These are phyloP conservation scores for Rehmannia glutinosa DNA, from an alignment of 257 asterid genomes.

Conservation along the genomic window DNA sequence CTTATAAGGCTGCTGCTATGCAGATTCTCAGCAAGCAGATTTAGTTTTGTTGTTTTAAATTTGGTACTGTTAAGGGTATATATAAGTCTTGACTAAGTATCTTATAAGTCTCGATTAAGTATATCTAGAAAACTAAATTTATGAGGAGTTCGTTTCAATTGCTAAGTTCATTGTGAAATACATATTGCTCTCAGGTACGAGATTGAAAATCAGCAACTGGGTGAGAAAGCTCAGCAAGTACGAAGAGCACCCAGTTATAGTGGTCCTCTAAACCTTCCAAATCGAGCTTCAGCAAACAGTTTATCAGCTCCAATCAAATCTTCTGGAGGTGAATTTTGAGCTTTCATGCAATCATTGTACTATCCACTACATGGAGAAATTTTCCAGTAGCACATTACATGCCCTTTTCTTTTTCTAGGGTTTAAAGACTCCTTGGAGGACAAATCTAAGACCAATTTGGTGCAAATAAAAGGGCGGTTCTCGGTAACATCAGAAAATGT, in stretches of 20 bases:
- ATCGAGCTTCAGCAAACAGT: constrained; percentile 97
- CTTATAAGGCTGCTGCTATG: not conserved
- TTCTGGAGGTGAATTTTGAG: constrained; percentile 67
- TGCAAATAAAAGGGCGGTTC: constrained; percentile 97
- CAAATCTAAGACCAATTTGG: constrained; percentile 79
- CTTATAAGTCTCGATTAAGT: not conserved
- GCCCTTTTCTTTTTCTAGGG: constrained; percentile 34
- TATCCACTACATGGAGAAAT: constrained; percentile 1
- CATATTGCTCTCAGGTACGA: constrained; percentile 54
- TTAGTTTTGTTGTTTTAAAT: not conserved
- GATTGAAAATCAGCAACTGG: constrained; percentile 51
- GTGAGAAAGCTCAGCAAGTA: constrained; percentile 54
- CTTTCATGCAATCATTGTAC: constrained; percentile 12
- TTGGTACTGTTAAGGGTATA: not conserved
- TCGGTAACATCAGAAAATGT: constrained; percentile 98
- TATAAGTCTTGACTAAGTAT: no score
- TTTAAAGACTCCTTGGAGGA: constrained; percentile 84
- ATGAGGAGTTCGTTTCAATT: constrained; percentile 10
- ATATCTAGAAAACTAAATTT: not conserved
- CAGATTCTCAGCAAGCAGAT: not conserved
- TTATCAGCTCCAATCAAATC: constrained; percentile 98
- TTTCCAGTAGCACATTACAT: constrained; percentile 2
- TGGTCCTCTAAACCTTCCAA: constrained; percentile 94
- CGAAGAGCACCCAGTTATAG: constrained; percentile 90
- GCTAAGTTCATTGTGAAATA: constrained; percentile 12